Evolutionary conservation across 2,329 filamentous ascomycete genomes (phyloP), one percentile per base, ranked within the genome.

Genomic region (Cladosporium phlei): DNA sequence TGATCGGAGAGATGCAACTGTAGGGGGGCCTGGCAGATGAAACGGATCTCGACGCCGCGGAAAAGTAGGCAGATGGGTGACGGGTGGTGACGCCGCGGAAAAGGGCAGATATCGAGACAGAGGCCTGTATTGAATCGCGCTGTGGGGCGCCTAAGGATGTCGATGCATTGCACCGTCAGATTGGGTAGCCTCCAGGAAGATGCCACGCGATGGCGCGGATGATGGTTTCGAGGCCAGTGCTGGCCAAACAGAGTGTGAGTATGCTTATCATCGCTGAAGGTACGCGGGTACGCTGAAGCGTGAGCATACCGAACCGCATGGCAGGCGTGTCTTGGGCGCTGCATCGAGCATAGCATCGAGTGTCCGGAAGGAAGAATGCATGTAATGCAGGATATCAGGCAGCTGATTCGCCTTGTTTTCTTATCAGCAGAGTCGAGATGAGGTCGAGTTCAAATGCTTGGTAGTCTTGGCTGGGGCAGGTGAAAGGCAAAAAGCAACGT

Each of bases 381-480:
- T n/a, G n/a, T 22, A 35, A 37, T 35, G 24, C 17, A 20, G 14
- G 6, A 16, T 12, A 4, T 14, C 24, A 24, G 21, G 10, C 16
- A 25, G 22, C n/a, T 37, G 32, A 30, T 45, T 37, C 32, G 42
- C 22, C n/a, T n/a, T n/a, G 12, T 24, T 21, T 43, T 14, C 28
- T 47, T 38, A 47, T 38, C 35, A 32, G 34, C 9, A n/a, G 27
- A 28, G 43, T 38, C 20, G 44, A 38, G 44, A 47, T 47, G 44
- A 47, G 20, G 44, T 47, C 29, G 44, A 33, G 24, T n/a, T n/a
- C n/a, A 34, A 14, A 34, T 20, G 44, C 35, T 25, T 40, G 43
- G 38, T 21, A n/a, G 24, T 7, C 9, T 10, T 7, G 21, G 22
- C 33, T 35, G 16, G 33, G 40, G 22, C 5, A 11, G 8, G 16